These are phyloP conservation scores for Aspergillus awamori DNA, from an alignment of 2,329 filamentous ascomycete species.

Conservation along the genomic window DNA sequence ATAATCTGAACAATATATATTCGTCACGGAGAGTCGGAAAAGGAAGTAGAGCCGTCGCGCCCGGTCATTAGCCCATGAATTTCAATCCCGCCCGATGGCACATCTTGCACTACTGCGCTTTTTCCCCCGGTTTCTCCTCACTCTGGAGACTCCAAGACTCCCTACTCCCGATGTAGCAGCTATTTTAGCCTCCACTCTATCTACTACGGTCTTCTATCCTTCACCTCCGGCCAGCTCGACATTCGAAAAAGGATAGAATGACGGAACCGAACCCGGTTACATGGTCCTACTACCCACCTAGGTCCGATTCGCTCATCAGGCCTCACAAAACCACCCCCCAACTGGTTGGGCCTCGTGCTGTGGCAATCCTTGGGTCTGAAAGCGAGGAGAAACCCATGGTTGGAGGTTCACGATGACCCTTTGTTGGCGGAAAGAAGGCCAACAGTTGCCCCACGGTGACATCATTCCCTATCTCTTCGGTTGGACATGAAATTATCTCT, in stretches of 20 bases:
- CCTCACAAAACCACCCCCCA: neutral
- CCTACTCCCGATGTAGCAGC: neutral
- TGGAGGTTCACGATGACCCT: neutral
- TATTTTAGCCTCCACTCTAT: neutral
- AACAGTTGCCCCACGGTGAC: conserved; percentile 10
- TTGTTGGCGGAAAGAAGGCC: neutral
- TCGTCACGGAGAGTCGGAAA: neutral
- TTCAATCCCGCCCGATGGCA: neutral
- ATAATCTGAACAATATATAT: neutral
- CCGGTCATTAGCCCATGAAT: neutral
- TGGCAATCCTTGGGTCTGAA: conserved; percentile 6
- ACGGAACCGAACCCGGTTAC: neutral
- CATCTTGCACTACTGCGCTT: neutral
- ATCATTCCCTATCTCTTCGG: conserved; percentile 2
- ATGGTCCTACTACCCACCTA: neutral
- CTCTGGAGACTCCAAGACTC: no score
- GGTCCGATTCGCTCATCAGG: neutral
- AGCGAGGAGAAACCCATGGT: conserved; percentile 10
- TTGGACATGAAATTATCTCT: neutral
- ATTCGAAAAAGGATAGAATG: neutral
- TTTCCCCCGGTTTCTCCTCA: neutral
- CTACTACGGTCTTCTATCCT: neutral
- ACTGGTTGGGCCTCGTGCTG: neutral
- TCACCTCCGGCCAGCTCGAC: neutral
- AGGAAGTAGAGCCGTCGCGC: neutral